phyloP scores from a whole-genome alignment of 371 early-diverging fungal species.

The Rhizopus arrhizus region DNA sequence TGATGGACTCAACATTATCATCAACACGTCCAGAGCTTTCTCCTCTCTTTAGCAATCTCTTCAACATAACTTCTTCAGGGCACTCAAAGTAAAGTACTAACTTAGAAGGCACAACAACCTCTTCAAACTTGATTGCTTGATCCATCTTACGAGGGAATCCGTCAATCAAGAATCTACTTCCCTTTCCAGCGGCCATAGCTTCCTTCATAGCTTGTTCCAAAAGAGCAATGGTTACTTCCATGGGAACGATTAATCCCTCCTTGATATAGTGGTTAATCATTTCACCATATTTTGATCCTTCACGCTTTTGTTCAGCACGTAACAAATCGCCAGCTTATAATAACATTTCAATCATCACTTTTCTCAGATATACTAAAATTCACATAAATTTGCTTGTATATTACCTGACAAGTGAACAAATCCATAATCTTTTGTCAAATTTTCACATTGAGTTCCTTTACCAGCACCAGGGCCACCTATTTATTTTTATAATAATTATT shows the following conservation, averaged over 20 bases:
- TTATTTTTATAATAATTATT: not conserved
- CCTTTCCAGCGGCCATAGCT: slow-evolving; percentile 47
- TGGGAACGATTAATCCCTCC: slow-evolving; percentile 92
- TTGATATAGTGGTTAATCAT: slow-evolving; percentile 85
- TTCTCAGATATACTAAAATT: no score
- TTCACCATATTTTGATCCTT: slow-evolving; percentile 83
- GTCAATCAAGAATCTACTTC: slow-evolving; percentile 84
- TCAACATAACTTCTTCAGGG: slow-evolving; percentile 85
- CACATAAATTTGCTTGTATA: not conserved
- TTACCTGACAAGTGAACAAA: slow-evolving; percentile 90
- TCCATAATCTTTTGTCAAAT: slow-evolving; percentile 83
- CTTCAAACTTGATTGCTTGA: slow-evolving; percentile 93
- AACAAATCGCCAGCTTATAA: slow-evolving; percentile 89
- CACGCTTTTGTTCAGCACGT: slow-evolving; percentile 83
- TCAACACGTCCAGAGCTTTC: slow-evolving; percentile 93
- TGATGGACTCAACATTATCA: slow-evolving; percentile 94
- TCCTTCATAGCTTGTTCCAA: slow-evolving; percentile 85
- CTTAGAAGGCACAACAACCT: slow-evolving; percentile 71
- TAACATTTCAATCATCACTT: not conserved
- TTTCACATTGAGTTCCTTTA: slow-evolving; percentile 92
- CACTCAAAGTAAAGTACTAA: slow-evolving; percentile 91
- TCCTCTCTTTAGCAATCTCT: slow-evolving; percentile 86
- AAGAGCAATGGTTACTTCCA: slow-evolving; percentile 88
- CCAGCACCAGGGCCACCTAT: slow-evolving; percentile 81
- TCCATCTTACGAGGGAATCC: slow-evolving; percentile 96